A percentile compares a stretch with the other conserved stretches of the same genome.
Conservation (phyloP, 2,329 filamentous ascomycete species). For the Trichophaea hybrida region DNA sequence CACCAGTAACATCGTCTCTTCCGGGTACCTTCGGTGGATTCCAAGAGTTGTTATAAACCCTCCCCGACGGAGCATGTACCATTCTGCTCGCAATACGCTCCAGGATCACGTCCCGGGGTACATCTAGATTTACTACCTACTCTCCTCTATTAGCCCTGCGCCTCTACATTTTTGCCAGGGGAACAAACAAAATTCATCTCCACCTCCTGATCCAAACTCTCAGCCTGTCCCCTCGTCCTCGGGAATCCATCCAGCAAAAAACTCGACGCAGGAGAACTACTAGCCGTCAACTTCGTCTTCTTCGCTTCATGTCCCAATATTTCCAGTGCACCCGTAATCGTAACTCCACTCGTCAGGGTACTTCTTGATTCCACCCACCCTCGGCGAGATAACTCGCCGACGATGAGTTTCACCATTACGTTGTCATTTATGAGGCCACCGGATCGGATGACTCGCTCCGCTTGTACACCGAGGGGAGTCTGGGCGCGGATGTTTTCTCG, state of each 20-base stretch:
- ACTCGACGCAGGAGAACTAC: slow-evolving; percentile 34
- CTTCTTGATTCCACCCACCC: slow-evolving; percentile 52
- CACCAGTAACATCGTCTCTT: slow-evolving; percentile 80
- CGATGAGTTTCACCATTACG: slow-evolving; percentile 83
- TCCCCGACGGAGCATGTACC: slow-evolving; percentile 65
- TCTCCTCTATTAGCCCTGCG: not conserved
- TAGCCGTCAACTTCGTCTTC: slow-evolving; percentile 21
- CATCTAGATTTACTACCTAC: slow-evolving; percentile 33
- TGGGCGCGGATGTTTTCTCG: slow-evolving; percentile 51
- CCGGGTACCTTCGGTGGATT: slow-evolving; percentile 70
- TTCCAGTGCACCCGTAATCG: slow-evolving; percentile 23
- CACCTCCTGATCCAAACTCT: slow-evolving; percentile 60
- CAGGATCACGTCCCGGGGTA: slow-evolving; percentile 76
- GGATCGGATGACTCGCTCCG: slow-evolving; percentile 72
- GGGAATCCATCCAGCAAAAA: slow-evolving; percentile 87
- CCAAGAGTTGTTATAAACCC: slow-evolving; percentile 91
- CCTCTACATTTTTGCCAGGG: not conserved
- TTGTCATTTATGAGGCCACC: slow-evolving; percentile 84
- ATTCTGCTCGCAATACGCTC: slow-evolving; percentile 69
- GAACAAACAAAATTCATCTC: slow-evolving; percentile 77
- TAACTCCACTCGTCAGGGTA: slow-evolving; percentile 23
- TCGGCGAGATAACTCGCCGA: slow-evolving; percentile 68
- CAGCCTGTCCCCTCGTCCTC: slow-evolving; percentile 67
- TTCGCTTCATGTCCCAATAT: slow-evolving; percentile 24
- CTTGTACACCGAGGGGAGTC: slow-evolving; percentile 52